A percentile compares a stretch with the other conserved stretches of the same genome.
Evolutionary conservation across 225 moss, liverwort and hornwort species (phyloP).

Genomic region (Anthoceros angustus): DNA sequence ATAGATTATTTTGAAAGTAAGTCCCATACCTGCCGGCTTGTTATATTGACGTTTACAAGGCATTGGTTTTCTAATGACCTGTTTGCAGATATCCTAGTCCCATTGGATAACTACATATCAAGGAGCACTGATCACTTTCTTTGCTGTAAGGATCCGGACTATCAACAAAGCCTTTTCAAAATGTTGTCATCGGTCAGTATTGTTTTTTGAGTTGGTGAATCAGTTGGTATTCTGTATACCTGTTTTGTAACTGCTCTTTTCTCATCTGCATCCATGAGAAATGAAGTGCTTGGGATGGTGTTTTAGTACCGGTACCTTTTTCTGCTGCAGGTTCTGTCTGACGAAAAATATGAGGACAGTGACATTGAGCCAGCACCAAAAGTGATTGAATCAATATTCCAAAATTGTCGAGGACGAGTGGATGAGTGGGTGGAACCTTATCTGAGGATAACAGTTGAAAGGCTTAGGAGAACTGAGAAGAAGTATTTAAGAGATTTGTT

Average conservation of each 20-base stretch:
- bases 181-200: slow-evolving; percentile 74
- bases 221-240: background rate
- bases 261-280: background rate
- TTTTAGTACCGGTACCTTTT: background rate
- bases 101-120: slow-evolving; percentile 92
- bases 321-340: slow-evolving; percentile 61
- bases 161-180: slow-evolving; percentile 85
- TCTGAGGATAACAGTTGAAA: slow-evolving; percentile 59
- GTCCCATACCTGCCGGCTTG: slow-evolving; percentile 2
- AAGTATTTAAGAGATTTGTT: slow-evolving; percentile 75
- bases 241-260: background rate
- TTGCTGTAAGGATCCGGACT: slow-evolving; percentile 75
- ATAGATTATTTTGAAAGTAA: slow-evolving; percentile 99
- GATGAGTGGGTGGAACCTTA: slow-evolving; percentile 86
- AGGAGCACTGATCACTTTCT: slow-evolving; percentile 97
- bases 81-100: slow-evolving; percentile 80
- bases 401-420: slow-evolving; percentile 91
- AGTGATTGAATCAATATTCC: slow-evolving; percentile 84
- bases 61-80: background rate
- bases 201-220: background rate
- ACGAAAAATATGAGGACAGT: slow-evolving; percentile 83
- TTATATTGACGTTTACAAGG: too few species aligned
- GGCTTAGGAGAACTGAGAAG: slow-evolving; percentile 56
- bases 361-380: slow-evolving; percentile 95
- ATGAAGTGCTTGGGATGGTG: background rate